phyloP scores from a whole-genome alignment of 1,139 yeast species.

The Pichia sp. region DNA sequence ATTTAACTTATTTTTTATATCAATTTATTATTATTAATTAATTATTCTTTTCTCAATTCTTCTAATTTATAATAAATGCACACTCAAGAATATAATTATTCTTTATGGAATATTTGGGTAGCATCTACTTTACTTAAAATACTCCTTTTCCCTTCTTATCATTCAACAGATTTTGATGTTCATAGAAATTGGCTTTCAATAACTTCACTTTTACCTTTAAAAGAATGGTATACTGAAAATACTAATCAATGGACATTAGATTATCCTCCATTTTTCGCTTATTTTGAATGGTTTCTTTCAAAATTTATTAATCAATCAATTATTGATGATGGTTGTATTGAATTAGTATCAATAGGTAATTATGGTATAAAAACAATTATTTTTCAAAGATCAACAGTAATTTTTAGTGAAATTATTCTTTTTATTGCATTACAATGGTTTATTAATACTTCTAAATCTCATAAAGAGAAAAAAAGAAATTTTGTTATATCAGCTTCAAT shows the following conservation, averaged over 20 bases:
- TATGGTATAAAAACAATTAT: conserved; percentile 74
- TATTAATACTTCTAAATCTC: conserved; percentile 43
- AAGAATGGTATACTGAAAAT: conserved; percentile 74
- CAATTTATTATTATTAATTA: too few relatives aligned
- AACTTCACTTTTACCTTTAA: conserved; percentile 69
- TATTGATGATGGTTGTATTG: conserved; percentile 69
- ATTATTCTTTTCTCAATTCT: too few relatives aligned
- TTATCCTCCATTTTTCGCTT: conserved; percentile 96
- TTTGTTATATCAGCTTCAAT: conserved; percentile 80
- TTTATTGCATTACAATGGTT: conserved; percentile 68
- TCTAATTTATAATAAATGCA: neutral
- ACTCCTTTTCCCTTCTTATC: conserved; percentile 44
- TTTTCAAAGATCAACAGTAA: conserved; percentile 78
- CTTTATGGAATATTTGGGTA: conserved; percentile 61
- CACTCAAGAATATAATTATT: conserved; percentile 30
- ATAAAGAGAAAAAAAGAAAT: conserved; percentile 40
- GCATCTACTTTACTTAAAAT: conserved; percentile 53
- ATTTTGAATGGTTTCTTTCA: conserved; percentile 78
- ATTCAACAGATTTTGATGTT: conserved; percentile 93
- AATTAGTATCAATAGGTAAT: conserved; percentile 52
- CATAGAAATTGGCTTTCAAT: conserved; percentile 96
- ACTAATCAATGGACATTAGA: conserved; percentile 95
- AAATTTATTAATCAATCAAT: conserved; percentile 64
- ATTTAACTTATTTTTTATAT: too few relatives aligned
- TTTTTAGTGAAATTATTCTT: conserved; percentile 66